phyloP scores from a whole-genome alignment of 2,329 filamentous ascomycete genomes.

The Xylariaceae sp. region DNA sequence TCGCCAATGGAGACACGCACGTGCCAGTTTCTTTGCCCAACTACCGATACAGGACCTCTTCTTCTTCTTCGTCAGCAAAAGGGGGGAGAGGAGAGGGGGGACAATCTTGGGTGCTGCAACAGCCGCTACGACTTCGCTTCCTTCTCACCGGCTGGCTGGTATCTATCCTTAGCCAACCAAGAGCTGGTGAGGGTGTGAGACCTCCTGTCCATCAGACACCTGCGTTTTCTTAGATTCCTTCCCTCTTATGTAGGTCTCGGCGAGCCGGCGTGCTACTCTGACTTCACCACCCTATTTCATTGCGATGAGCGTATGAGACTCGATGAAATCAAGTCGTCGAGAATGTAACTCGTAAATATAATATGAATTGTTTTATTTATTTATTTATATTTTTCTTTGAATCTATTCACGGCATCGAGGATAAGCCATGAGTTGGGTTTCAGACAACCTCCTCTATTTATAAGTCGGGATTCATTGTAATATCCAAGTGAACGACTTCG shows the following conservation, averaged over 20 bases:
- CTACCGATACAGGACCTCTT: not conserved
- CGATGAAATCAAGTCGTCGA: no score
- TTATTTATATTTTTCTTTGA: no score
- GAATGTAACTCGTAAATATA: no score
- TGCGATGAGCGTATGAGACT: no score
- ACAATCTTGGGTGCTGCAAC: not conserved
- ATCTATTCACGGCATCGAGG: no score
- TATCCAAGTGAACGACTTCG: no score
- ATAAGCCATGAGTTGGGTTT: no score
- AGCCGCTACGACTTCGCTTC: not conserved
- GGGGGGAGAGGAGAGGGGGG: not conserved
- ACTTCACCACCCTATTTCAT: slow-evolving; percentile 5
- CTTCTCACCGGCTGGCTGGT: not conserved
- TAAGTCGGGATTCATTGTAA: no score
- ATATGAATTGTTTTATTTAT: no score
- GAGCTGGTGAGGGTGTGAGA: slow-evolving; percentile 1
- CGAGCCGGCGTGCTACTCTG: slow-evolving; percentile 4
- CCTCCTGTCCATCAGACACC: not conserved
- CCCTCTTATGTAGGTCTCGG: slow-evolving; percentile 10
- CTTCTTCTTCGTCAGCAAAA: slow-evolving; percentile 10
- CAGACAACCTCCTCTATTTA: not conserved
- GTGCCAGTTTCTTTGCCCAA: slow-evolving; percentile 4
- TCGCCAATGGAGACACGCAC: slow-evolving; percentile 6
- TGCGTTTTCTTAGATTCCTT: not conserved
- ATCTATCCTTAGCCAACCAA: not conserved